Evolutionary conservation across 2,329 filamentous ascomycete genomes (phyloP).

Genomic region (Alternaria angustiovoidea): DNA sequence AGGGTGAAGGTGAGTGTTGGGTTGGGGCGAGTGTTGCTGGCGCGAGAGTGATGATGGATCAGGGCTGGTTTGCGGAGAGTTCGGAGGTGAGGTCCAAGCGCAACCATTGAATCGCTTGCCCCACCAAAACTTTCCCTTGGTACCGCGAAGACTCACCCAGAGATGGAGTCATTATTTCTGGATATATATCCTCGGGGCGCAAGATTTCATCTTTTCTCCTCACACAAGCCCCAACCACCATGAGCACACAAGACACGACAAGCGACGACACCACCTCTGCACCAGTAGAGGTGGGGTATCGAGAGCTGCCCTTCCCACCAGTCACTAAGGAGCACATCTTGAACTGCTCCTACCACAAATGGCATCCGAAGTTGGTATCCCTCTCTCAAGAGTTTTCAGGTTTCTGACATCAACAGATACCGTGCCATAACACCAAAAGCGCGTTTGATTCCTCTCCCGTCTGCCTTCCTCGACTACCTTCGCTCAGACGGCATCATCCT

Average conservation of each 20-base stretch:
- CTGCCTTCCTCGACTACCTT: slow-evolving; percentile 83
- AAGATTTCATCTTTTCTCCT: neutral
- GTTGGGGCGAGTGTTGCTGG: neutral
- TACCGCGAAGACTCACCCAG: slow-evolving; percentile 33
- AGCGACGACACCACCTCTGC: slow-evolving; percentile 1
- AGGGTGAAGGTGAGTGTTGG: neutral
- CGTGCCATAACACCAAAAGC: slow-evolving; percentile 84
- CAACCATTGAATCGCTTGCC: slow-evolving; percentile 25
- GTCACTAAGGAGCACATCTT: slow-evolving; percentile 87
- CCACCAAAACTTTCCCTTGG: slow-evolving; percentile 37
- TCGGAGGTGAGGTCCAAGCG: slow-evolving; percentile 38
- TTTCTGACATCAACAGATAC: slow-evolving; percentile 63
- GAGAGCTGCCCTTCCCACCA: slow-evolving; percentile 75
- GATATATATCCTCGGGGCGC: neutral
- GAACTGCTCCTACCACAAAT: slow-evolving; percentile 92
- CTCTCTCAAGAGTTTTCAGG: neutral
- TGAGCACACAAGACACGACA: slow-evolving; percentile 23
- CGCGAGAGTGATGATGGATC: neutral
- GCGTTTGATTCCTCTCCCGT: slow-evolving; percentile 78
- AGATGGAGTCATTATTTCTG: slow-evolving; percentile 31
- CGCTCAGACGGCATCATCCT: slow-evolving; percentile 92
- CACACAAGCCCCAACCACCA: slow-evolving; percentile 24
- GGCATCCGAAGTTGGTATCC: slow-evolving; percentile 75
- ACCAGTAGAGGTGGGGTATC: slow-evolving; percentile 27
- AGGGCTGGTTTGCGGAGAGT: slow-evolving; percentile 23